These are phyloP conservation scores for Fusarium liriodendri DNA, from an alignment of 2,329 filamentous ascomycete species.

Conservation along the genomic window DNA sequence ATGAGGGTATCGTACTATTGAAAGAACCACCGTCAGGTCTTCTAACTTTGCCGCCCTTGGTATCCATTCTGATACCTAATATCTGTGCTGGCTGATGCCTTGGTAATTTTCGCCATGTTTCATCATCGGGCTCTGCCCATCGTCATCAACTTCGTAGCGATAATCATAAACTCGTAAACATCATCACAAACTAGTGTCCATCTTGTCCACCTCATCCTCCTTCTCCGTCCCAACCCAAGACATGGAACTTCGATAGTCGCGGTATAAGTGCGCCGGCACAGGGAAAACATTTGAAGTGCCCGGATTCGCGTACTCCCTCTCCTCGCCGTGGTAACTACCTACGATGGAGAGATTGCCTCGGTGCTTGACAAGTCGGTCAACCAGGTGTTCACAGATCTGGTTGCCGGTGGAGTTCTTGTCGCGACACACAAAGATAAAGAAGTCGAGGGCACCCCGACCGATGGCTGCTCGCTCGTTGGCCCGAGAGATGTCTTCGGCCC, in stretches of 20 bases:
- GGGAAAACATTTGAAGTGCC: background rate
- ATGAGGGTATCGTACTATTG: too few species aligned
- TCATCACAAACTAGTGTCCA: background rate
- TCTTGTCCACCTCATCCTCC: background rate
- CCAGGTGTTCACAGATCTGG: background rate
- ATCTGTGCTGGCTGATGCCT: too few species aligned
- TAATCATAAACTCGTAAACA: background rate
- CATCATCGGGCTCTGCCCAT: background rate
- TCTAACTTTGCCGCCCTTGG: too few species aligned
- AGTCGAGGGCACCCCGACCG: conserved; percentile 14
- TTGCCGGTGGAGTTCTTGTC: background rate
- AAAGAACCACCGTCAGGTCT: too few species aligned
- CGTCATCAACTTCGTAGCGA: background rate
- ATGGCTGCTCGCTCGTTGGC: conserved; percentile 7
- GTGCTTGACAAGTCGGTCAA: background rate
- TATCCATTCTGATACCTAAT: too few species aligned
- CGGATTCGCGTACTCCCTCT: conserved; percentile 1
- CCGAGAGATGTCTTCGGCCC: background rate
- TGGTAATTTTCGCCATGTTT: background rate
- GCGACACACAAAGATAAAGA: conserved; percentile 5
- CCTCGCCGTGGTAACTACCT: conserved; percentile 12
- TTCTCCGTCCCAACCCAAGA: background rate
- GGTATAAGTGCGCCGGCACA: background rate
- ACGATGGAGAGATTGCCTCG: background rate
- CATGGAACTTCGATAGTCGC: conserved; percentile 8